Evolutionary conservation across 768 basidiomycete species (phyloP).

Genomic region (Rubroboletus pulcherrimus): DNA sequence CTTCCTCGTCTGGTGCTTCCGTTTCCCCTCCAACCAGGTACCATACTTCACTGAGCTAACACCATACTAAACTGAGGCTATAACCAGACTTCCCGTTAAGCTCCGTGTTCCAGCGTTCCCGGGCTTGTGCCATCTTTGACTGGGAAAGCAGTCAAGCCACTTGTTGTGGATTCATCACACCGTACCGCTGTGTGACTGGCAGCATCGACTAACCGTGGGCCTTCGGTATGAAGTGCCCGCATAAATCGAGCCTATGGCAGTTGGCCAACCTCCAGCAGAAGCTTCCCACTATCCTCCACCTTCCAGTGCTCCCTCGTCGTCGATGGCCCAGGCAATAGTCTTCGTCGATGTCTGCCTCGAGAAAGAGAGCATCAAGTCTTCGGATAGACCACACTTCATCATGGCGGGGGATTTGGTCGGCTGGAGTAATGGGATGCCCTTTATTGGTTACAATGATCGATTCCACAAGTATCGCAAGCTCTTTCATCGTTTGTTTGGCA

Average conservation of each 20-base stretch:
- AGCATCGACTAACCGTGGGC: neutral
- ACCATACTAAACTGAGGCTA: neutral
- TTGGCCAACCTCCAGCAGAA: neutral
- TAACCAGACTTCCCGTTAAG: too few relatives aligned
- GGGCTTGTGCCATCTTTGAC: too few relatives aligned
- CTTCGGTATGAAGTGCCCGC: neutral
- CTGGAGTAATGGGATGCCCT: conserved; percentile 1
- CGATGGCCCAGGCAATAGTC: neutral
- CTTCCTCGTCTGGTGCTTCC: neutral
- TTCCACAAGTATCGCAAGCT: conserved; percentile 17
- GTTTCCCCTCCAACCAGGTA: neutral
- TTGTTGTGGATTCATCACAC: too few relatives aligned
- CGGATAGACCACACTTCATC: conserved; percentile 22
- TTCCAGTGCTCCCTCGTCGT: neutral
- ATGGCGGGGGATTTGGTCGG: conserved; percentile 25
- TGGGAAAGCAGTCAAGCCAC: too few relatives aligned
- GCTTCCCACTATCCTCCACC: neutral
- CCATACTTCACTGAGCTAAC: too few relatives aligned
- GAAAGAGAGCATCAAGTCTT: conserved; percentile 52
- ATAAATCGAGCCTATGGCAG: neutral
- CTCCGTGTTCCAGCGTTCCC: too few relatives aligned
- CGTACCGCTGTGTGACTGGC: neutral
- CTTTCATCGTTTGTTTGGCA: conserved; percentile 9
- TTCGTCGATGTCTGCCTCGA: conserved; percentile 27
- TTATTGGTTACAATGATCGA: conserved; percentile 6